Evolutionary conservation across 1,284 basidiomycete genomes (phyloP).

Genomic region (Inonotus hispidus): DNA sequence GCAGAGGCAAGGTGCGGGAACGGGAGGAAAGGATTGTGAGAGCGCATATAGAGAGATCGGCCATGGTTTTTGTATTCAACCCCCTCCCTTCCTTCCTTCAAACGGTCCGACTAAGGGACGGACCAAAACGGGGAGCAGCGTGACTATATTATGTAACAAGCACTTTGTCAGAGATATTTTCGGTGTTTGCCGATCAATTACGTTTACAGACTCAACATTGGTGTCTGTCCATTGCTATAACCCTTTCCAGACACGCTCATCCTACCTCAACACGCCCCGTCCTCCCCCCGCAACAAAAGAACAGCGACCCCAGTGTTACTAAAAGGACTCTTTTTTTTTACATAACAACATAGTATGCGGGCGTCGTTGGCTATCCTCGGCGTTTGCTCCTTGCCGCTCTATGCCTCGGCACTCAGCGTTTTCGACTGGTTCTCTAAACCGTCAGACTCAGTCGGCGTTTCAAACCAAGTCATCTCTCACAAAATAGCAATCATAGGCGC

Average conservation of each 20-base stretch:
- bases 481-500: conserved; percentile 83
- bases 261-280: neutral
- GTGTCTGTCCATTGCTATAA: too few species aligned
- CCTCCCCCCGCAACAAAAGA: neutral
- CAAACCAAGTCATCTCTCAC: conserved; percentile 14
- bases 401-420: conserved; percentile 5
- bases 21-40: neutral
- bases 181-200: neutral
- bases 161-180: neutral
- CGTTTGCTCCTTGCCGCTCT: conserved; percentile 3
- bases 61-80: neutral
- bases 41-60: conserved; percentile 6
- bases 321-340: neutral
- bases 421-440: conserved; percentile 15
- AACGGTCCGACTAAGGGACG: neutral
- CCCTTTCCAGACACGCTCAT: neutral
- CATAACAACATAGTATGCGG: conserved; percentile 4
- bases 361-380: conserved; percentile 6
- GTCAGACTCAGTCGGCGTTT: conserved; percentile 9
- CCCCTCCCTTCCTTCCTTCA: too few species aligned
- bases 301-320: neutral
- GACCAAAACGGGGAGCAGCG: too few species aligned
- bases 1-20: neutral
- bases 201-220: neutral
- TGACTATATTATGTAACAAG: neutral